Percentiles rank a stretch among this genome's conserved stretches.
Evolutionary conservation across 305 asterid species (phyloP).

Genomic region (Fraxinus nigra): DNA sequence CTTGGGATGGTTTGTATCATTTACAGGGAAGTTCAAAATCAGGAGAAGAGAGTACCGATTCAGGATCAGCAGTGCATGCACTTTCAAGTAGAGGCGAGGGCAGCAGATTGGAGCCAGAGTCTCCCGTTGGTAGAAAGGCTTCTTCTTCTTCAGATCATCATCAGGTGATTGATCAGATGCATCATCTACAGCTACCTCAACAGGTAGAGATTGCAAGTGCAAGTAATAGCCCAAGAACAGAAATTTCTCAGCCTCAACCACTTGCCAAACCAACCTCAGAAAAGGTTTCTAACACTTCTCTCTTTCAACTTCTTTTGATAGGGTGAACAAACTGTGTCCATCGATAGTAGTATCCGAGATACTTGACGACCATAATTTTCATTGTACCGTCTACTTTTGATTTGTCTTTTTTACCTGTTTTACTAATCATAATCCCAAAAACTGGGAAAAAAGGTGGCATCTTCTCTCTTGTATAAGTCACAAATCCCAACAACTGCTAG

Average conservation of each 20-base stretch:
- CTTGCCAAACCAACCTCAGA: slow-evolving; percentile 49
- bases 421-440: not conserved
- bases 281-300: slow-evolving; percentile 45
- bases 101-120: slow-evolving; percentile 1
- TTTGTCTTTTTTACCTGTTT: not conserved
- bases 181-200: slow-evolving; percentile 33
- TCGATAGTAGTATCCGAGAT: no score
- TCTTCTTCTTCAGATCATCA: not conserved
- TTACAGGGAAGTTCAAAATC: slow-evolving; percentile 75
- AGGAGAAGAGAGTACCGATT: slow-evolving; percentile 76
- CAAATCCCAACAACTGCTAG: slow-evolving; percentile 43
- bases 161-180: not conserved
- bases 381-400: not conserved
- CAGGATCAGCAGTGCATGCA: slow-evolving; percentile 59
- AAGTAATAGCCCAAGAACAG: slow-evolving; percentile 38
- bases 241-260: slow-evolving; percentile 34
- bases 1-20: not conserved
- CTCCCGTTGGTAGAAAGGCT: not conserved
- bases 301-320: not conserved
- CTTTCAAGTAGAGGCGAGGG: not conserved
- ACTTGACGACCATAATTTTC: no score
- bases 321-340: not conserved
- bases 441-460: not conserved
- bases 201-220: slow-evolving; percentile 51
- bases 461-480: not conserved